These are phyloP conservation scores for Capronia americana DNA, from an alignment of 2,329 filamentous ascomycete genomes.

Conservation along the genomic window DNA sequence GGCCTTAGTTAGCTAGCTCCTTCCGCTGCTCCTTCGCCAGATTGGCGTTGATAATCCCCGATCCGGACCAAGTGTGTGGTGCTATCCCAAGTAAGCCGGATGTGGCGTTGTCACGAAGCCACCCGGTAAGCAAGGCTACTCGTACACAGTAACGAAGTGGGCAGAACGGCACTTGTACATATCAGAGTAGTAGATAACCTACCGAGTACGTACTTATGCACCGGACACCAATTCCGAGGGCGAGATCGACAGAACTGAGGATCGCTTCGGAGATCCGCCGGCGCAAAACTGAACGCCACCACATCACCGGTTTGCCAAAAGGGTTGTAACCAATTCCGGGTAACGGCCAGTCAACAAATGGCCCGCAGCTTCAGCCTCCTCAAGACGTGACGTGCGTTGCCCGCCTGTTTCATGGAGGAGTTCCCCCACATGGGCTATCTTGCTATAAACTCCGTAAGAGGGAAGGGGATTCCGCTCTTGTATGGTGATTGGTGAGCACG, in stretches of 20 bases:
- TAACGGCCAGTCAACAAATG: background rate
- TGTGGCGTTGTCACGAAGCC: background rate
- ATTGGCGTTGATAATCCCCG: background rate
- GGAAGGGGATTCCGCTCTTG: background rate
- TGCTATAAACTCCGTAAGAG: background rate
- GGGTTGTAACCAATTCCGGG: constrained; percentile 12
- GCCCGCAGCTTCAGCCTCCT: background rate
- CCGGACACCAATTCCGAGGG: background rate
- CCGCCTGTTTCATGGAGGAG: background rate
- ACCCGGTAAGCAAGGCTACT: background rate
- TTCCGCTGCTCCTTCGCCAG: background rate
- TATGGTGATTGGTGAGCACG: background rate
- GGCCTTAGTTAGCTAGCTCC: no score
- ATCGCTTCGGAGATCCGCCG: background rate
- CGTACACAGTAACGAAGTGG: background rate
- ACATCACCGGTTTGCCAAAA: background rate
- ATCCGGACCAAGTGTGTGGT: background rate
- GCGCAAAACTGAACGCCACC: background rate
- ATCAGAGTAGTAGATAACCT: no score
- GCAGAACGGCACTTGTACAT: no score
- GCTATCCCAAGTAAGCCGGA: background rate
- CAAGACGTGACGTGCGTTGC: background rate
- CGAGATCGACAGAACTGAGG: background rate
- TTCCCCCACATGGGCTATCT: background rate
- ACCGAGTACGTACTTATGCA: no score